These are phyloP conservation scores for Spatholobus suberectus DNA, from an alignment of 306 rosid species.

Conservation along the genomic window DNA sequence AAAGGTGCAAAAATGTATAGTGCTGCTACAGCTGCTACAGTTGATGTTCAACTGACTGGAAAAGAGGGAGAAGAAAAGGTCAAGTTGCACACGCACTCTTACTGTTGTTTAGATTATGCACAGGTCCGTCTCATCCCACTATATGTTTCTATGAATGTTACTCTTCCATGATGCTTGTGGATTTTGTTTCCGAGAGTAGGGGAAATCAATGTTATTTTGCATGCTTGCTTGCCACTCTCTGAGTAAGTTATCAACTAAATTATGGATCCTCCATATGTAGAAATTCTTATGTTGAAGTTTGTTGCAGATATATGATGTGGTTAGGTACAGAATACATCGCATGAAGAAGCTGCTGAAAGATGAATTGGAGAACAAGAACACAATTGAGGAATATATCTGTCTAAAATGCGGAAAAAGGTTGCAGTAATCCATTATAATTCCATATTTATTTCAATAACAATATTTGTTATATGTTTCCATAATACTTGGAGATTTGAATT, in stretches of 20 bases:
- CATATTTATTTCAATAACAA: neutral
- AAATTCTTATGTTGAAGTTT: constrained; percentile 37
- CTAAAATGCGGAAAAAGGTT: constrained; percentile 72
- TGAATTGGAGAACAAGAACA: constrained; percentile 83
- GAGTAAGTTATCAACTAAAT: constrained; percentile 28
- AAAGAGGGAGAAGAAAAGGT: constrained; percentile 87
- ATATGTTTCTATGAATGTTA: neutral
- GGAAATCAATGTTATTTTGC: constrained; percentile 9
- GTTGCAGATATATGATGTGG: constrained; percentile 72
- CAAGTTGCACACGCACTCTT: constrained; percentile 82
- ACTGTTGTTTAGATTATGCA: constrained; percentile 64
- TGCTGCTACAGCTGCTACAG: constrained; percentile 84
- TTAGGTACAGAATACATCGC: constrained; percentile 79
- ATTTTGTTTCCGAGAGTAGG: constrained; percentile 13
- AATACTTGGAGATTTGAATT: constrained; percentile 21
- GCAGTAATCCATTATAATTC: constrained; percentile 7
- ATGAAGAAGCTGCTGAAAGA: constrained; percentile 82
- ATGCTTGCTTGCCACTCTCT: neutral
- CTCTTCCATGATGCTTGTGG: constrained; percentile 18
- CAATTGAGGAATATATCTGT: constrained; percentile 76
- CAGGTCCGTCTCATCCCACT: constrained; percentile 57
- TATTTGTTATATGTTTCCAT: constrained; percentile 1
- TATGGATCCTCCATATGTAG: constrained; percentile 32
- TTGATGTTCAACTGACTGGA: constrained; percentile 51
- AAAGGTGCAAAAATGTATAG: constrained; percentile 81